A percentile compares a stretch with the other conserved stretches of the same genome.
Conservation (phyloP, 2,329 filamentous ascomycete species). For the Claviceps sorghi region DNA sequence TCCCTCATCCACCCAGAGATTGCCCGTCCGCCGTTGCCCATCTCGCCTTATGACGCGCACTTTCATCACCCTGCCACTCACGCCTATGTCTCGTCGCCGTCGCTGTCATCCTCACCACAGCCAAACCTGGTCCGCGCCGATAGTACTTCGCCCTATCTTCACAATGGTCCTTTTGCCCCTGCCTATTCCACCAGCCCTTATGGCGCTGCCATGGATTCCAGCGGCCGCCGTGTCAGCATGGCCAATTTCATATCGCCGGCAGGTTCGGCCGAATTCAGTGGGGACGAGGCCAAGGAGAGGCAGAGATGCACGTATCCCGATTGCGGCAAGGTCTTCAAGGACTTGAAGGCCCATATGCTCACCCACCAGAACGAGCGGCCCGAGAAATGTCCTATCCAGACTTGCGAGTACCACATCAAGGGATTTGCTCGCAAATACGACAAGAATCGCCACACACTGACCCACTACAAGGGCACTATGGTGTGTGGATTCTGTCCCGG, state of each 20-base stretch:
- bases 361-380: slow-evolving; percentile 84
- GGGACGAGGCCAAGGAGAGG: slow-evolving; percentile 51
- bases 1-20: slow-evolving; percentile 43
- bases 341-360: slow-evolving; percentile 85
- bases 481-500: slow-evolving; percentile 90
- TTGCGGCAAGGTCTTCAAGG: slow-evolving; percentile 77
- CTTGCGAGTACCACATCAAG: slow-evolving; percentile 83
- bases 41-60: slow-evolving; percentile 31
- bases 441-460: slow-evolving; percentile 87
- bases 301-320: slow-evolving; percentile 67
- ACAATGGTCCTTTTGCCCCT: slow-evolving; percentile 37
- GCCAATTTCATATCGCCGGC: slow-evolving; percentile 52
- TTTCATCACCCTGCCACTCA: slow-evolving; percentile 30
- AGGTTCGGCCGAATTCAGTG: slow-evolving; percentile 44
- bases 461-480: slow-evolving; percentile 96
- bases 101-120: slow-evolving; percentile 38
- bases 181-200: slow-evolving; percentile 40
- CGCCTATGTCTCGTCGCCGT: slow-evolving; percentile 46
- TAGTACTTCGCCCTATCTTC: slow-evolving; percentile 54
- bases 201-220: slow-evolving; percentile 28
- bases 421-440: slow-evolving; percentile 93
- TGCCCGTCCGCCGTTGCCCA: slow-evolving; percentile 30
- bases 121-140: slow-evolving; percentile 33
- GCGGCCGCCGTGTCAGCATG: slow-evolving; percentile 50
- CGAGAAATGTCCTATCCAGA: slow-evolving; percentile 86